phyloP scores from a whole-genome alignment of 148 eudicot species.

The Nepenthes mirabilis region DNA sequence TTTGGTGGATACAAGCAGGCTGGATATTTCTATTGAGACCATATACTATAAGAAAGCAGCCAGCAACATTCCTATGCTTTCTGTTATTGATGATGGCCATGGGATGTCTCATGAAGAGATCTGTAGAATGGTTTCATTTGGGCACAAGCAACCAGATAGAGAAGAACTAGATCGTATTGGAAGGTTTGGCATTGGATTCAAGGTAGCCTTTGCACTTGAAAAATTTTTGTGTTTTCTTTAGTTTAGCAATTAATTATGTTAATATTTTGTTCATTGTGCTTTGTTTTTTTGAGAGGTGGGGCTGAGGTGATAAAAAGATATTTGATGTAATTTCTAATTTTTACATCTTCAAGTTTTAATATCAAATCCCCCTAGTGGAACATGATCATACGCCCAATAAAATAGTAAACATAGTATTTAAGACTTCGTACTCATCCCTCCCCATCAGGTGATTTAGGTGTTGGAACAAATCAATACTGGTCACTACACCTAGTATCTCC shows the following conservation, averaged over 20 bases:
- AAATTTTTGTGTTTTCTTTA: background rate
- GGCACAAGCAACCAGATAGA: constrained; percentile 46
- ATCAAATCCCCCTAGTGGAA: too few species aligned
- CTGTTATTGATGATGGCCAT: constrained; percentile 51
- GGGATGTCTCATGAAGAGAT: constrained; percentile 67
- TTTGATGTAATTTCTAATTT: too few species aligned
- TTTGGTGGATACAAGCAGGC: constrained; percentile 26
- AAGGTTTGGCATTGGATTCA: constrained; percentile 75
- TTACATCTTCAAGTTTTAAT: too few species aligned
- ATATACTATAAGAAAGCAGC: constrained; percentile 29
- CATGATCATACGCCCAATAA: too few species aligned
- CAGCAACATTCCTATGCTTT: constrained; percentile 53
- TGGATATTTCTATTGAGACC: constrained; percentile 37
- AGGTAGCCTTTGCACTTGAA: constrained; percentile 23
- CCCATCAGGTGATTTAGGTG: too few species aligned
- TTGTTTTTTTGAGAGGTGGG: too few species aligned
- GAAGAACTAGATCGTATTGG: constrained; percentile 47
- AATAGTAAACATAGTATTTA: too few species aligned
- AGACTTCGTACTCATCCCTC: too few species aligned
- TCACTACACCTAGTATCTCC: too few species aligned
- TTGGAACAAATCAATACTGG: too few species aligned
- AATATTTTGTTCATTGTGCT: too few species aligned
- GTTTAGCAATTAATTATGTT: background rate
- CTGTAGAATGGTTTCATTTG: constrained; percentile 56
- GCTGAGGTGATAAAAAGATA: too few species aligned